Conservation (phyloP, 148 eudicot species). For the Vaccinium darrowii region DNA sequence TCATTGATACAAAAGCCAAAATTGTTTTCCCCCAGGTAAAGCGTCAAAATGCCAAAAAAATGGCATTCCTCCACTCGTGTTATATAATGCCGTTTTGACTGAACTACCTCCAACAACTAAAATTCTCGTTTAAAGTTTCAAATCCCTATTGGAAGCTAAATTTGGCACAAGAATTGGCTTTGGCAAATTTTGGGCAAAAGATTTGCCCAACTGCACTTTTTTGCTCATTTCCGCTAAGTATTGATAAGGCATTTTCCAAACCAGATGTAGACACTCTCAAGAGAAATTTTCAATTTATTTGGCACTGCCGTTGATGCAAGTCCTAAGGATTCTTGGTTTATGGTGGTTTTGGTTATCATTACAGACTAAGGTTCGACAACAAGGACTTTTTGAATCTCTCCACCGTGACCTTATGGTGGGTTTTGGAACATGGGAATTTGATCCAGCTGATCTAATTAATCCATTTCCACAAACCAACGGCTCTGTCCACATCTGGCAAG, state of each 20-base stretch:
- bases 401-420: conserved; percentile 43
- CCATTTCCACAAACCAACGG: conserved; percentile 29
- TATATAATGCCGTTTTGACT: background rate
- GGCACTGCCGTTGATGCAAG: background rate
- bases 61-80: background rate
- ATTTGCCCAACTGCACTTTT: background rate
- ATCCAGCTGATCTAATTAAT: conserved; percentile 35
- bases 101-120: background rate
- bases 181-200: background rate
- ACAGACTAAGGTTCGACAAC: conserved; percentile 34
- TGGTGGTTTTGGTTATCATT: background rate
- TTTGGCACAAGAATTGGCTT: background rate
- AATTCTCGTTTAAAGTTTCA: background rate
- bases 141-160: background rate
- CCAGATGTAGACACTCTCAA: background rate
- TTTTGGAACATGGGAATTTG: conserved; percentile 55
- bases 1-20: background rate
- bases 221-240: background rate
- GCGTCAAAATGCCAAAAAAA: background rate
- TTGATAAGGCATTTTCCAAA: background rate
- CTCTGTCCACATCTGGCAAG: conserved; percentile 49
- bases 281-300: background rate
- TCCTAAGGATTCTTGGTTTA: background rate
- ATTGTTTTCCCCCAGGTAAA: background rate
- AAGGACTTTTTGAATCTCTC: conserved; percentile 30